Evolutionary conservation across 306 rosid species (phyloP).

Genomic region (Gastrolobium bilobum): DNA sequence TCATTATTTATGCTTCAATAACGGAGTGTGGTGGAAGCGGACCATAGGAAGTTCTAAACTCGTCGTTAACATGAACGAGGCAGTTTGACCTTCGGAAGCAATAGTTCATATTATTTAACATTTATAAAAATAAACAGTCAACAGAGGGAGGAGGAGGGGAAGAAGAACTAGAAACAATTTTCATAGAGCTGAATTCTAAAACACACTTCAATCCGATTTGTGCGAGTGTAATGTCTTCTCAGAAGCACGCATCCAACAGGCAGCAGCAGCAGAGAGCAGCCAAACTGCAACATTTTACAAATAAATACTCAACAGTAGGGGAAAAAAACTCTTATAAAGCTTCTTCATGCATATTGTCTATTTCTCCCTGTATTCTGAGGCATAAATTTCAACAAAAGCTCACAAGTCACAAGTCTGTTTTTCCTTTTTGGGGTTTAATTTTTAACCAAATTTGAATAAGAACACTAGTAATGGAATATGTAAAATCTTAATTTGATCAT

Average conservation of each 20-base stretch:
- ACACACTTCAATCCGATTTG: constrained; percentile 41
- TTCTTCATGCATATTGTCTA: not conserved
- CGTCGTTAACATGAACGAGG: not conserved
- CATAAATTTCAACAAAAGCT: not conserved
- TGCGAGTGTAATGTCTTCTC: constrained; percentile 43
- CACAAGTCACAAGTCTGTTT: not conserved
- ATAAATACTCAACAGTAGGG: not conserved
- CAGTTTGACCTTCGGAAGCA: constrained; percentile 37
- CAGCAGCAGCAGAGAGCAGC: constrained; percentile 99
- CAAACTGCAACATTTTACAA: constrained; percentile 65
- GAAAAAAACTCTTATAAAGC: not conserved
- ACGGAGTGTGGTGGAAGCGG: not conserved
- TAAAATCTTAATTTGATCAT: not conserved
- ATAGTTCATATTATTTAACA: constrained; percentile 22
- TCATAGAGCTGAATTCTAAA: constrained; percentile 37
- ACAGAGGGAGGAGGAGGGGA: not conserved
- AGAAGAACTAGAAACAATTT: constrained; percentile 8
- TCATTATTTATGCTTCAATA: constrained; percentile 3
- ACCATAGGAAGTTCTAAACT: not conserved
- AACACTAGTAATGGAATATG: not conserved
- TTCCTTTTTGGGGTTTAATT: not conserved
- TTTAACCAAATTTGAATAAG: not conserved
- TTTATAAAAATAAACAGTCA: constrained; percentile 8
- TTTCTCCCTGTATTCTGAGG: not conserved
- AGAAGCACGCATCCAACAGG: constrained; percentile 92